phyloP scores from a whole-genome alignment of 2,329 filamentous ascomycete genomes.

The Pseudogymnoascus sp. region DNA sequence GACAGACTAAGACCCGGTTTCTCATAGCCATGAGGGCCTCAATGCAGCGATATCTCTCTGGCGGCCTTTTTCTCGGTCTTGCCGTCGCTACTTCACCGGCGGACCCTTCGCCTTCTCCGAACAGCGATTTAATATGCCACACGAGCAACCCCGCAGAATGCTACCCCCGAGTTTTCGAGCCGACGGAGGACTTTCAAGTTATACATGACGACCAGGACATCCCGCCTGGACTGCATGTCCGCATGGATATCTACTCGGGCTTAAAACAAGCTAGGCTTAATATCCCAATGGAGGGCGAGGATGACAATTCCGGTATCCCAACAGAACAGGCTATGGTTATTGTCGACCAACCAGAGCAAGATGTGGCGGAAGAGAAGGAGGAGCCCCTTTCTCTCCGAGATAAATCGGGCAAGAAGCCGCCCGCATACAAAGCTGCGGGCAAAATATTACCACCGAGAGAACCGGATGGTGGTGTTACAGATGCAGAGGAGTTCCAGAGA shows the following conservation, averaged over 20 bases:
- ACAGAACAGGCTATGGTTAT: slow-evolving; percentile 48
- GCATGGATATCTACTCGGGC: slow-evolving; percentile 58
- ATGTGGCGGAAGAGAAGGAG: slow-evolving; percentile 20
- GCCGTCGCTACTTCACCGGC: slow-evolving; percentile 14
- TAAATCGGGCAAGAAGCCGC: slow-evolving; percentile 43
- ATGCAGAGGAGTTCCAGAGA: slow-evolving; percentile 39
- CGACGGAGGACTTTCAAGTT: slow-evolving; percentile 58
- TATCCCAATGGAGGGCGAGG: slow-evolving; percentile 43
- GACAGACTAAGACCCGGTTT: not conserved
- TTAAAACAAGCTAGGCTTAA: slow-evolving; percentile 61
- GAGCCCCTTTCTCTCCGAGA: slow-evolving; percentile 23
- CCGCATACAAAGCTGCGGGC: slow-evolving; percentile 51
- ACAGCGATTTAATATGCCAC: slow-evolving; percentile 58
- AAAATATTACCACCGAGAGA: slow-evolving; percentile 49
- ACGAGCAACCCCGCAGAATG: slow-evolving; percentile 54
- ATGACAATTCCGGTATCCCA: slow-evolving; percentile 42
- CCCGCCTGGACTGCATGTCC: slow-evolving; percentile 58
- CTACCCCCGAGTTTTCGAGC: slow-evolving; percentile 57
- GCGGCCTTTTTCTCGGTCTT: not conserved
- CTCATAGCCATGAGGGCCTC: not conserved
- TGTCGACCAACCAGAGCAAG: slow-evolving; percentile 39
- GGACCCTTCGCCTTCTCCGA: slow-evolving; percentile 24
- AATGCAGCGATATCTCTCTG: slow-evolving; percentile 7
- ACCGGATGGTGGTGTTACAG: slow-evolving; percentile 28
- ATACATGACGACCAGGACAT: slow-evolving; percentile 60